A percentile compares a stretch with the other conserved stretches of the same genome.
These are phyloP conservation scores for Penicillium sp. DNA, from an alignment of 2,329 filamentous ascomycete genomes.

Conservation along the genomic window DNA sequence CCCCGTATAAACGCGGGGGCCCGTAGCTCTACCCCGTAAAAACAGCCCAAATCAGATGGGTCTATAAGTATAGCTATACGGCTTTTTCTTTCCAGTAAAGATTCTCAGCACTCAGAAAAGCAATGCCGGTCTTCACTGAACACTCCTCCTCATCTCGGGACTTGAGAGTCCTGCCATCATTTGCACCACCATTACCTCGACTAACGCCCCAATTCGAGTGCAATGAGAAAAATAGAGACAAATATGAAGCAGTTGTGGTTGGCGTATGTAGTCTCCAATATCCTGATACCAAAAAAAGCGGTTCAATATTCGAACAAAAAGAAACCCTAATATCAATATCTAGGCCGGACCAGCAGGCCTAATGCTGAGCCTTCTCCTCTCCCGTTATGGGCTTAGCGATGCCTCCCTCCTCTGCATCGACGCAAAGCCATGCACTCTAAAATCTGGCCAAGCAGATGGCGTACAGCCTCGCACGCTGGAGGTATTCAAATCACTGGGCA, in stretches of 20 bases:
- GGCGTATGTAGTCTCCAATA: conserved; percentile 20
- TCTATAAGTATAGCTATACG: background rate
- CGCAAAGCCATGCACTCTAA: conserved; percentile 36
- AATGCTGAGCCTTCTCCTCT: conserved; percentile 42
- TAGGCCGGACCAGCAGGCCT: conserved; percentile 44
- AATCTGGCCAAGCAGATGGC: conserved; percentile 44
- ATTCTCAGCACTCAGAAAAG: background rate
- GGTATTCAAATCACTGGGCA: conserved; percentile 41
- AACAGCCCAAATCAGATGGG: background rate
- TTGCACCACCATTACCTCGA: conserved; percentile 37
- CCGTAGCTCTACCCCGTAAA: background rate
- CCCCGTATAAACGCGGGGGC: background rate
- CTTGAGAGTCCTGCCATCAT: conserved; percentile 37
- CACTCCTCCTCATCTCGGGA: conserved; percentile 35
- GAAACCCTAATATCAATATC: background rate
- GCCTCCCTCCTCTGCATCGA: conserved; percentile 44
- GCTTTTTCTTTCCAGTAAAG: background rate
- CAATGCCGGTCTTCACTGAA: conserved; percentile 42
- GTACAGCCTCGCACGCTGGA: conserved; percentile 45
- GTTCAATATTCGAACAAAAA: background rate
- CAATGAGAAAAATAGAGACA: conserved; percentile 19
- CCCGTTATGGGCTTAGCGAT: conserved; percentile 43
- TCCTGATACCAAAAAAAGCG: background rate
- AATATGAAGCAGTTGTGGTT: conserved; percentile 43
- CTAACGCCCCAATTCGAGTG: conserved; percentile 24